Evolutionary conservation across 1,139 yeast species (phyloP), one percentile per base, ranked within the genome.

Genomic region (Saccharomyces hybrid): DNA sequence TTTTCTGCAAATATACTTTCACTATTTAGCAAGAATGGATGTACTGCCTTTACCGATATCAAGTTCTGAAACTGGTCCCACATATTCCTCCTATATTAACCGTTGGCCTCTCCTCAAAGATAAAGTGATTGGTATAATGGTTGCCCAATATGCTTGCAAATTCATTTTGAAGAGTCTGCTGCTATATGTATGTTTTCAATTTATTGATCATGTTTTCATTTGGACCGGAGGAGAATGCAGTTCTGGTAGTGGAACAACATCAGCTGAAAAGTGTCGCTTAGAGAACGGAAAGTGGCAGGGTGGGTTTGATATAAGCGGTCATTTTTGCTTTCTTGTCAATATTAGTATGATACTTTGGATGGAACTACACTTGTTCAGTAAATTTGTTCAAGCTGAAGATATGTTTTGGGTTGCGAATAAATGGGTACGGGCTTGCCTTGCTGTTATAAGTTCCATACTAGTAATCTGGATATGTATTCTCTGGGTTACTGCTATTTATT

Each of bases 221-320:
- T 16, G 59, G 32, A 69, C 75, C 1, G 76, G 76, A 13, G 77
- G 77, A 0, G 50, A 62, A 5, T 73, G 76, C 55, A 41, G 55
- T 3, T 55, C 60, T 25, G 54, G 57, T 9, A 55, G 51, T 29
- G 52, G 51, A 5, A 62, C 63, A 3, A 56, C 54, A 13, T 64
- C 66, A 46, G 66, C 71, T 2, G 66, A 61, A 47, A 47, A 38
- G 4, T 69, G 71, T 53, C 59, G 62, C 31, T 32, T 48, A 14
- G 51, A 55, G 25, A 69, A 71, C 19, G 77, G 77, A 1, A 55
- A 55, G 26, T 84, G 88, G 86, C 66, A 65, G 5, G 78, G 80
- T 42, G 86, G 85, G 3, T 81, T 81, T 58, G 88, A 84, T 64
- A 68, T 79, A 1, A 82, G 88, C 27, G 88, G 90, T 0, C 90